Base-by-base conservation (phyloP, 805 yeast genomes). In the Zygosaccharomyces gambellarensis region DNA sequence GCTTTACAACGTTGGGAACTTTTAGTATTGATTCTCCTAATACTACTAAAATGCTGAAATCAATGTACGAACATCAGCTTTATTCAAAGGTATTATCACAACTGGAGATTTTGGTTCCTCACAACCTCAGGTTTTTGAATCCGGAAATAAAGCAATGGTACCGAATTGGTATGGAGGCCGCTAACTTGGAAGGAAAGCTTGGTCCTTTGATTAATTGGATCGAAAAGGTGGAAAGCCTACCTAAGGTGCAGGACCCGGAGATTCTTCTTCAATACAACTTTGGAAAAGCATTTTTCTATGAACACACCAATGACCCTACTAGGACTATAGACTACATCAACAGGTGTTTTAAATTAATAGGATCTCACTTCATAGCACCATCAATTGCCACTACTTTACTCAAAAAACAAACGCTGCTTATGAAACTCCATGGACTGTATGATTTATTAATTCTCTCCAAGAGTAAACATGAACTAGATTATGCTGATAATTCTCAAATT, bases 11-110 rank as follows among this genome's bases (percentile, higher is more conserved):
- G 0, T 67, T 85, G 40, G 80, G 87, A 2, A 73, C 71, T 11
- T 57, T 61, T 36, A 51, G 66, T 19, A 61, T 69, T 40, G 46
- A 76, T 63, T 58, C 68, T 3, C 62, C 60, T 23, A 56, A 62
- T 2, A 72, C 75, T n/a, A 75, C 85, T 0, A 81, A 84, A 36
- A 70, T 85, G 53, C 62, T 92, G 46, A 80, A 80, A 49, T 87
- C 95, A 1, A 71, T 90, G 53, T 82, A 81, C 51, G 85, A 85
- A 38, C 88, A 87, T 65, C 90, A 88, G 28, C 74, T 86, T 19
- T 85, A 86, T 58, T 86, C 84, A 27, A 82, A 83, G 50, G 78
- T 83, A 2, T 68, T 85, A 2, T 65, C 76, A 1, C 77, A 78
- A 36, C 69, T 87, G 21, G 70, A 76, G 5, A 61, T 63, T 2